Evolutionary conservation across 345 rosid genomes (phyloP), one percentile per base, ranked within the genome.

Genomic region (Sisymbrium irio): DNA sequence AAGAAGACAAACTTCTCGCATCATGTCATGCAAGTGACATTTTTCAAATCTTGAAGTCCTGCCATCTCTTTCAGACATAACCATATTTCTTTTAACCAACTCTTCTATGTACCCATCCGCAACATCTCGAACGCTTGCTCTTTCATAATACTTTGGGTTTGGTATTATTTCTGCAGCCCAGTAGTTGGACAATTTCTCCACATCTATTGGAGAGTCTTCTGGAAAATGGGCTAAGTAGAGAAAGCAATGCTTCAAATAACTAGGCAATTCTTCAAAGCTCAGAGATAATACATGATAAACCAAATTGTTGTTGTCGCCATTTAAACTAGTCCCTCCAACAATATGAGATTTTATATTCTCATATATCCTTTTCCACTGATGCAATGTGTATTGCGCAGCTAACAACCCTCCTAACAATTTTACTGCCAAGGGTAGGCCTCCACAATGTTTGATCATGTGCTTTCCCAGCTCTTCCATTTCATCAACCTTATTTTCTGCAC

Each of bases 11-110:
- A 70, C 44, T 22, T 75, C 77, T 42, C 79, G 50, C 78, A 74
- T 74, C 6, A 75, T 49, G 25, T 78, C 79, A 57, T 79, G 66
- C 68, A 71, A 3, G 3, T 39, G 77, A 11, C 47, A 50, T 8
- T 67, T 66, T 19, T 63, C 14, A 32, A 54, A 53, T 60, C 63
- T 73, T 3, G 5, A 67, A 30, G 44, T 72, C 1, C 17, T 17
- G 9, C 4, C 0, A 11, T 67, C 53, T 19, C 71, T 47, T 54
- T 42, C 17, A 2, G 17, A 73, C 17, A 79, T 85, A 36, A 86
- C 73, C 80, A 85, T 65, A 10, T 71, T 59, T 54, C 59, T 54
- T 32, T 54, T 54, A n/a, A 54, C 59, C 59, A 28, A 54, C 35
- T 54, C 59, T 54, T 27, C 59, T 30, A 28, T 28, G 59, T 54